These are phyloP conservation scores for Serpula lacrymans DNA, from an alignment of 768 basidiomycete genomes.

Conservation along the genomic window DNA sequence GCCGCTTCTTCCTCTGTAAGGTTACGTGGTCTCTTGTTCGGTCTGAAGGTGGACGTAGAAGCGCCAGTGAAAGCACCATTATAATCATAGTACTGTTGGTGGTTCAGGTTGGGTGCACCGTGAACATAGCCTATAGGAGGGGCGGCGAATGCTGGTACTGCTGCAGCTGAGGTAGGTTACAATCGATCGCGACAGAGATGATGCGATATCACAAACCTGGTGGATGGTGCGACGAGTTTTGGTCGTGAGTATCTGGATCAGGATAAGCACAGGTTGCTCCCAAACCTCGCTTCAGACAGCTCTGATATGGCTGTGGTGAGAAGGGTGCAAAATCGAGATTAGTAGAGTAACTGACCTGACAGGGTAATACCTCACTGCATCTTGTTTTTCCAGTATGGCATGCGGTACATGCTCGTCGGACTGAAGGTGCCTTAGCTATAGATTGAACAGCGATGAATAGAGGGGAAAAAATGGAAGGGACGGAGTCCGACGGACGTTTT, in stretches of 20 bases:
- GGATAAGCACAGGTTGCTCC: conserved; percentile 71
- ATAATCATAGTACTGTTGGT: conserved; percentile 76
- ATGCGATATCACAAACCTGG: conserved; percentile 16
- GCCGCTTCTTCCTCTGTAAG: conserved; percentile 83
- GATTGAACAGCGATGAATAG: conserved; percentile 9
- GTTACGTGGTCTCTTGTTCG: conserved; percentile 72
- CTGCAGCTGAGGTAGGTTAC: conserved; percentile 19
- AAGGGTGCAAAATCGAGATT: conserved; percentile 8
- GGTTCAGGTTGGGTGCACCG: conserved; percentile 44
- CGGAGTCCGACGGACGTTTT: conserved; percentile 45
- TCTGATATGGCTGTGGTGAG: conserved; percentile 38
- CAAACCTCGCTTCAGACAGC: conserved; percentile 78
- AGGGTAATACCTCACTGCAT: conserved; percentile 79
- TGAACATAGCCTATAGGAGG: conserved; percentile 37
- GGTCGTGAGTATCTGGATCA: conserved; percentile 63
- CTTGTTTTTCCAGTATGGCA: conserved; percentile 83
- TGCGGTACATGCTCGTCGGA: conserved; percentile 74
- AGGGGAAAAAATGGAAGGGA: conserved; percentile 1
- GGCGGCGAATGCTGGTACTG: conserved; percentile 35
- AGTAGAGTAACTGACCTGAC: conserved; percentile 57
- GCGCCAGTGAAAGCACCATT: conserved; percentile 64
- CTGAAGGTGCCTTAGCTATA: conserved; percentile 76
- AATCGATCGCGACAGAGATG: conserved; percentile 11
- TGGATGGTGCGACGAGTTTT: conserved; percentile 32
- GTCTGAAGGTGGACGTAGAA: conserved; percentile 75